Evolutionary conservation across 164 flowering plant genomes (phyloP).

Genomic region (Paratinospora sagittata): DNA sequence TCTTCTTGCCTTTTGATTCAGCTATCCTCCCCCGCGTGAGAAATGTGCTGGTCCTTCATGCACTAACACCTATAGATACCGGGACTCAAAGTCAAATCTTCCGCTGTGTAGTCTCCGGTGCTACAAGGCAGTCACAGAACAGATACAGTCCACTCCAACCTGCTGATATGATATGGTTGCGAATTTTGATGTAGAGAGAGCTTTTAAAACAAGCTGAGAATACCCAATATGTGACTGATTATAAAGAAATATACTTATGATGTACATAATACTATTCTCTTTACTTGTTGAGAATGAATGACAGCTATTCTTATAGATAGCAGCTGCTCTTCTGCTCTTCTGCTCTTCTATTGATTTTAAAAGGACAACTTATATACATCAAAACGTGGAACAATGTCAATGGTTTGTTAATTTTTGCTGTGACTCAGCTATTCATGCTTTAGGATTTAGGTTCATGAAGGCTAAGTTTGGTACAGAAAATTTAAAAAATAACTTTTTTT

Average conservation of each 20-base stretch:
- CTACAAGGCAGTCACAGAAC: slow-evolving; percentile 58
- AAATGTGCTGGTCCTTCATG: slow-evolving; percentile 72
- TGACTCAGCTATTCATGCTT: no score
- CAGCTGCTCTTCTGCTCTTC: neutral
- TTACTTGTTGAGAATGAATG: neutral
- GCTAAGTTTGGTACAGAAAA: no score
- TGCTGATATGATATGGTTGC: neutral
- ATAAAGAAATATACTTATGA: neutral
- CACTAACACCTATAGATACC: slow-evolving; percentile 54
- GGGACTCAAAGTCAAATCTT: slow-evolving; percentile 67
- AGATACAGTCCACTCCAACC: slow-evolving; percentile 9
- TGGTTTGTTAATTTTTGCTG: no score
- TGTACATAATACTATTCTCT: neutral
- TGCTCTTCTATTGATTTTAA: neutral
- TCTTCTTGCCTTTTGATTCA: slow-evolving; percentile 25
- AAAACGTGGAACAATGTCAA: no score
- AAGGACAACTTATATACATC: no score
- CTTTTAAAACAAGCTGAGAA: neutral
- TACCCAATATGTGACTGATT: neutral
- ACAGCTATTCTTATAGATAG: neutral
- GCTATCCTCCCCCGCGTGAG: slow-evolving; percentile 78
- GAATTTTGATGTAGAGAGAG: neutral
- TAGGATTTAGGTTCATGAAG: no score
- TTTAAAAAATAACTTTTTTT: no score
- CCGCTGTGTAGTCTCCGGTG: no score